Percentiles rank a stretch among this genome's conserved stretches.
Evolutionary conservation across 192 early-diverging fungal genomes (phyloP).

Genomic region (Backusella liffmaniae): DNA sequence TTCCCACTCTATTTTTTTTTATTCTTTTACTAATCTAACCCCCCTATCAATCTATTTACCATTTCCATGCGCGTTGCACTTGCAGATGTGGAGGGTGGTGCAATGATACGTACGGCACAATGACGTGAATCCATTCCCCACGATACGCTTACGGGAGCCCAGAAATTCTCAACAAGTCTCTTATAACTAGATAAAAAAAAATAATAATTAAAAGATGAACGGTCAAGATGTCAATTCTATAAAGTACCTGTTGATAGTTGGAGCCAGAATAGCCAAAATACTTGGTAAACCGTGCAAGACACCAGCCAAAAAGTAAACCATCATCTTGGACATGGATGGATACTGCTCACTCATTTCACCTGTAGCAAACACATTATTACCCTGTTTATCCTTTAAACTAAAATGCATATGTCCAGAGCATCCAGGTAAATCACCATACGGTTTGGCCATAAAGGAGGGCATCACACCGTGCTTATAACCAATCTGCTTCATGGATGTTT

Average conservation of each 20-base stretch:
- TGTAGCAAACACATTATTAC: slow-evolving; percentile 53
- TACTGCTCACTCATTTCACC: slow-evolving; percentile 23
- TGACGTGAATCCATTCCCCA: slow-evolving; percentile 78
- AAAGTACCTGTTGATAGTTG: slow-evolving; percentile 69
- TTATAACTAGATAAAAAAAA: slow-evolving; percentile 56
- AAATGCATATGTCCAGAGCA: slow-evolving; percentile 84
- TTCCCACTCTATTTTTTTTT: background rate
- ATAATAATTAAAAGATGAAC: background rate
- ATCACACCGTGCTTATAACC: slow-evolving; percentile 67
- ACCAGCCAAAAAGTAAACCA: slow-evolving; percentile 55
- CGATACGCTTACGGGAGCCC: slow-evolving; percentile 80
- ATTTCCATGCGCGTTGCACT: slow-evolving; percentile 73
- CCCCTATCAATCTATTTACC: slow-evolving; percentile 20
- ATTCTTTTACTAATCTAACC: background rate
- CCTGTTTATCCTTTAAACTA: slow-evolving; percentile 49
- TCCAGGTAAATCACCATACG: slow-evolving; percentile 66
- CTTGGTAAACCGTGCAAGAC: slow-evolving; percentile 62
- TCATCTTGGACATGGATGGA: slow-evolving; percentile 50
- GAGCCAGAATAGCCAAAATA: slow-evolving; percentile 71
- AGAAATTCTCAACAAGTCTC: slow-evolving; percentile 77
- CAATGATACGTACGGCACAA: slow-evolving; percentile 72
- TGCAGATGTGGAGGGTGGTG: slow-evolving; percentile 65
- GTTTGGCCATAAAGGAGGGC: slow-evolving; percentile 86
- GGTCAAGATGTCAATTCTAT: background rate
- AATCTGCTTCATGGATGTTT: slow-evolving; percentile 71